Evolutionary conservation across 305 asterid genomes (phyloP).

Genomic region (Fraxinus baroniana): DNA sequence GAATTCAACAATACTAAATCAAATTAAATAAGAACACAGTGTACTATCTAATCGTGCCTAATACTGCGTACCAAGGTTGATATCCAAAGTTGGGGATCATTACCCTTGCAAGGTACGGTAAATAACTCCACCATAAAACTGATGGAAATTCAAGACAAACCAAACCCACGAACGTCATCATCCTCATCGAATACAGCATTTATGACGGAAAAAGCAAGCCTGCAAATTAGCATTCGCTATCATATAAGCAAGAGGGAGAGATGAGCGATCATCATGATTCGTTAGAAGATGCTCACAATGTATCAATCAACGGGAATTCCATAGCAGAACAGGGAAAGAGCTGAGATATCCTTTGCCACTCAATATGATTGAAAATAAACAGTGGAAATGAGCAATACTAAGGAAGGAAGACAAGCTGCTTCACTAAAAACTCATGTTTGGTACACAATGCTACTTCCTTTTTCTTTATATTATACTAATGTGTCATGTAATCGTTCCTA

Average conservation of each 20-base stretch:
- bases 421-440: not conserved
- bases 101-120: not conserved
- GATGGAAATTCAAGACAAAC: constrained; percentile 22
- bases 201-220: constrained; percentile 45
- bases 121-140: not conserved
- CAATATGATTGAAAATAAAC: not conserved
- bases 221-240: constrained; percentile 24
- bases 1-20: not conserved
- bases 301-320: not conserved
- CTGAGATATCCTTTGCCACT: not conserved
- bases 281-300: not conserved
- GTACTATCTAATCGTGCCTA: not conserved
- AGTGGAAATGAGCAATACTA: not conserved
- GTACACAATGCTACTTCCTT: not conserved
- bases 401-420: not conserved
- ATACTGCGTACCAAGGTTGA: not conserved
- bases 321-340: not conserved
- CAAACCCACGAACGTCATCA: constrained; percentile 29
- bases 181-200: constrained; percentile 42
- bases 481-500: not conserved
- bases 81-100: not conserved
- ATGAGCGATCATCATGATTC: not conserved
- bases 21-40: not conserved
- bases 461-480: not conserved
- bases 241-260: not conserved